Percentiles rank a stretch among this genome's conserved stretches.
phyloP scores from a whole-genome alignment of 306 rosid genomes.

The Trifolium pratense region DNA sequence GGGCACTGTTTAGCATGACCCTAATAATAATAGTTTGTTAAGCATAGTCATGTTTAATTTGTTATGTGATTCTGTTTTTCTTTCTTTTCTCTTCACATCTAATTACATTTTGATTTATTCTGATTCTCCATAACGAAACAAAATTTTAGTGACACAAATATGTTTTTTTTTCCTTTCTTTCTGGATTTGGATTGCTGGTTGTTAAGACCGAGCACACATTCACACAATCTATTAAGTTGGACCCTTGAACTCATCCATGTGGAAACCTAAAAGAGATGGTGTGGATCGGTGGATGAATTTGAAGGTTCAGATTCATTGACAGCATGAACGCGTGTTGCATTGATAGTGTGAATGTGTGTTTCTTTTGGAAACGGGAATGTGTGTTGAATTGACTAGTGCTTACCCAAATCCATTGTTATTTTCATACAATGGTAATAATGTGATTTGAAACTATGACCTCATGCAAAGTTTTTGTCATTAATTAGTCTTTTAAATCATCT shows the following conservation, averaged over 20 bases:
- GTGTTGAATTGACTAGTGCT: not conserved
- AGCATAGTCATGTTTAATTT: not conserved
- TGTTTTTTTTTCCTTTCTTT: not conserved
- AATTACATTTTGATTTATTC: not conserved
- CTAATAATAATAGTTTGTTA: not conserved
- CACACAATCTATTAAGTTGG: not conserved
- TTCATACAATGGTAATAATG: not conserved
- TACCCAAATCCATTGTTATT: not conserved
- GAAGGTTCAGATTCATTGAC: not conserved
- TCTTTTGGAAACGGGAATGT: not conserved
- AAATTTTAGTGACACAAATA: not conserved
- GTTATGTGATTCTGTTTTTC: not conserved
- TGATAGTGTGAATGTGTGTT: not conserved
- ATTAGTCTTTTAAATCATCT: not conserved
- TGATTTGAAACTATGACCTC: not conserved
- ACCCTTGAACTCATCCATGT: not conserved
- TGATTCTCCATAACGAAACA: not conserved
- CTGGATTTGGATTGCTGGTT: not conserved
- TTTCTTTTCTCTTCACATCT: conserved; percentile 3
- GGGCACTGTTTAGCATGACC: too few relatives aligned
- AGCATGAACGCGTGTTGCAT: not conserved
- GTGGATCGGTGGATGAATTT: not conserved
- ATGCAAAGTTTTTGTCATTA: not conserved
- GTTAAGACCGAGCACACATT: not conserved
- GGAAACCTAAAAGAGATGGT: not conserved